Base-by-base conservation (phyloP, 768 basidiomycete genomes). In the Inosperma sp. region DNA sequence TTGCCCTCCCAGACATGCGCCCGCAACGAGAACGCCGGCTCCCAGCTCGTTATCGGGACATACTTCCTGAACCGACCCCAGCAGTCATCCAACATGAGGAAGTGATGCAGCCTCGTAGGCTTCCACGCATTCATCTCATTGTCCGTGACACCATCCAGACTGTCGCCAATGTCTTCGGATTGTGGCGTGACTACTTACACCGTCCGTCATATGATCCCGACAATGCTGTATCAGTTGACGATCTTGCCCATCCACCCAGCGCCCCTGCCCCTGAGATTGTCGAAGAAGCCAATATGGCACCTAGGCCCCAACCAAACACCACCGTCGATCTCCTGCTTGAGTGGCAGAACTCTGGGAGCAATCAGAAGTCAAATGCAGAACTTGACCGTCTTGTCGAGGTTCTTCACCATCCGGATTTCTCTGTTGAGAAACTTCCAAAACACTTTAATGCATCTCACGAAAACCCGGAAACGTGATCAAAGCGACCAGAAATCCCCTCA, bases 201-300 rank as follows among this genome's bases (percentile, higher is more conserved):
- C 54, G 61, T 7, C 68, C 67, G 1, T 63, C 65, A 8, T 64
- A 58, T 47, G 65, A 69, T 48, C 68, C 67, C 6, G 67, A 69
- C 35, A 27, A 49, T 22, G 53, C 45, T 40, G 34, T 63, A 19
- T 36, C 56, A 5, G 21, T 13, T 5, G 37, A 53, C 4, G 16
- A 9, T 33, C n/a, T 33, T 9, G 10, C n/a, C 9, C 31, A 9
- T 9, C 31, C 31, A 33, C 9, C 31, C 9, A 33, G 31, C 9
- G 16, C 31, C n/a, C 31, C 9, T 9, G 9, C 31, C 9, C 31
- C 9, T 33, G 10, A 33, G 31, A 33, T 9, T 16, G 31, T 9
- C 9, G 9, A 16, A 33, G 10, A 16, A 33, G 19, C 43, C 26
- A 52, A 14, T 48, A 4, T 12, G 27, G 7, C n/a, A 37, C 4